Base-by-base conservation (phyloP, 2,329 filamentous ascomycete species). In the Alternaria panax region DNA sequence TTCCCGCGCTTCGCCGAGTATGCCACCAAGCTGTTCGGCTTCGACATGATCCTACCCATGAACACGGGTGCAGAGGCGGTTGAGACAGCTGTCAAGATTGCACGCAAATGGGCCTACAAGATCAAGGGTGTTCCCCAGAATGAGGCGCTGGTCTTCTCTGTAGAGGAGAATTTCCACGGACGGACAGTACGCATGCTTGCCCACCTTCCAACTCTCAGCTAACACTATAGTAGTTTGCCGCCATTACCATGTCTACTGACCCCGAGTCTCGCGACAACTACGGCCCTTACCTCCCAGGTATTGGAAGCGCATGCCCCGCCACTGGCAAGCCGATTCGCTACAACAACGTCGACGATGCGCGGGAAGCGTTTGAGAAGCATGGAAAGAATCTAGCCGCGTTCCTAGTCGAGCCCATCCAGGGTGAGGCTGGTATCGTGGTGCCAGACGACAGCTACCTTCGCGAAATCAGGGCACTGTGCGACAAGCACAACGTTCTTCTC, bases 1-100 rank as follows among this genome's bases (percentile, higher is more conserved):
- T 98, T 98, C 82, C 94, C 94, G 59, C 89, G 90, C 66, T 98
- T 96, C 85, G 94, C 94, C 7, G 90, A 97, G 81, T 97, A 95
- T 81, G 90, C 97, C 65, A 93, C 92, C 69, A 81, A 87, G 67
- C 89, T 92, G 76, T 97, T 97, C 78, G 93, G 92, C 63, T 98
- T 96, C 78, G 94, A 98, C 80, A 97, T 97, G 94, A 92, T 97
- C 32, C 81, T 98, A 78, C 94, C 94, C 66, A 97, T 98, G 93
- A 97, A 97, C 84, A 98, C 94, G 2, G 94, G 94, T 59, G 94
- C 94, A 22, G 94, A 98, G 81, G 94, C 94, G 8, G 93, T 97
- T 34, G 94, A 98, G 85, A 97, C 94, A 0, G 93, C 91, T 12
- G 89, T 98, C 81, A 98, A 98, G 85, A 89, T 98, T 80, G 94